Evolutionary conservation across 2,329 filamentous ascomycete species (phyloP).

Genomic region (Ambrosiella cleistominuta): DNA sequence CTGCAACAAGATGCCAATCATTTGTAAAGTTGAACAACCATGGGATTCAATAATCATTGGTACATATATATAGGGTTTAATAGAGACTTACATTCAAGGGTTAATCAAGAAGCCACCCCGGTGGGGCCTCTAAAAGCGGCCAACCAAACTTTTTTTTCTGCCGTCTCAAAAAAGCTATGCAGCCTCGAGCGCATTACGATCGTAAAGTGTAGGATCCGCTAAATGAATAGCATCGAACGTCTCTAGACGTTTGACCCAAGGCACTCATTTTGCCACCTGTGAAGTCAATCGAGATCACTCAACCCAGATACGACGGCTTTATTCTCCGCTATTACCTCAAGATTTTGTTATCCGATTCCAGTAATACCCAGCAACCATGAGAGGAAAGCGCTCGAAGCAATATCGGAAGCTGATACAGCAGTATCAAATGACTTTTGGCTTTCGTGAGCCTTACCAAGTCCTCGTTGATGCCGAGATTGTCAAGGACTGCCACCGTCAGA

Average conservation of each 20-base stretch:
- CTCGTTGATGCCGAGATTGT: slow-evolving; percentile 77
- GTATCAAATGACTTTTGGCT: slow-evolving; percentile 73
- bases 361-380: slow-evolving; percentile 20
- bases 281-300: too few relatives aligned
- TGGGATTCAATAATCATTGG: too few relatives aligned
- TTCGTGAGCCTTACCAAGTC: slow-evolving; percentile 88
- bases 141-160: slow-evolving; percentile 12
- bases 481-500: slow-evolving; percentile 61
- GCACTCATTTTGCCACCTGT: not conserved
- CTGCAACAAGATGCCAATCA: not conserved
- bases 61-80: too few relatives aligned
- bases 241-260: not conserved
- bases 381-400: slow-evolving; percentile 35
- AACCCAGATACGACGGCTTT: too few relatives aligned
- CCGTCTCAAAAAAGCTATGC: slow-evolving; percentile 8
- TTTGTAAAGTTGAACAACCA: not conserved
- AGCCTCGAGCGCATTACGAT: not conserved
- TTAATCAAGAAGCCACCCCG: not conserved
- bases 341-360: not conserved
- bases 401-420: slow-evolving; percentile 79
- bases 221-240: not conserved
- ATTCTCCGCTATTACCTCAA: not conserved
- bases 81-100: not conserved
- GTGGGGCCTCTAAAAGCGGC: slow-evolving; percentile 7
- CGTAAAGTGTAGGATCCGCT: not conserved